These are phyloP conservation scores for Populus hybrid DNA, from an alignment of 441 rosid genomes.

Conservation along the genomic window DNA sequence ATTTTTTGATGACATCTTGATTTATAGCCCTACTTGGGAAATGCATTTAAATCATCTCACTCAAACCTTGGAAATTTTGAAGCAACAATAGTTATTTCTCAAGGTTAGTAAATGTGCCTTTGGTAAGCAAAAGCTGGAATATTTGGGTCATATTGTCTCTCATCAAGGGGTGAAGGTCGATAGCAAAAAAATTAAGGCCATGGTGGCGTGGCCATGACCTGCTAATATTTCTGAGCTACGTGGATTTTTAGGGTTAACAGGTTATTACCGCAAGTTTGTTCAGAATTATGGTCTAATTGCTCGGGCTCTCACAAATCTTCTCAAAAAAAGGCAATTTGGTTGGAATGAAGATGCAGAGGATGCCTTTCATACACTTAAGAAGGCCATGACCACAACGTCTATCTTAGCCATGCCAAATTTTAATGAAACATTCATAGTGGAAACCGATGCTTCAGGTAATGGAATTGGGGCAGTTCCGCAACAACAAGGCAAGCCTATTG, in stretches of 20 bases:
- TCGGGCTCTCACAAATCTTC: neutral
- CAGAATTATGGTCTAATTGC: neutral
- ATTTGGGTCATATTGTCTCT: constrained; percentile 6
- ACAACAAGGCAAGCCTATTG: no score
- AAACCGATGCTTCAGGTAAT: no score
- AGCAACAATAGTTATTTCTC: no score
- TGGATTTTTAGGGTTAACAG: constrained; percentile 5
- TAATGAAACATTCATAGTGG: no score
- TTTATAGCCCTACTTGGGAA: constrained; percentile 1
- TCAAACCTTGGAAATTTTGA: no score
- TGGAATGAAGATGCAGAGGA: neutral
- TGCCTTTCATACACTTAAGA: no score
- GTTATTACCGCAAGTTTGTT: neutral
- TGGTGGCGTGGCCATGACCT: neutral
- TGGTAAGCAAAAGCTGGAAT: neutral
- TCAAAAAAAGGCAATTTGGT: neutral
- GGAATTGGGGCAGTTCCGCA: no score
- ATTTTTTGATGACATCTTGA: neutral
- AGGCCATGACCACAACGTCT: no score
- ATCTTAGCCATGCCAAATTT: no score
- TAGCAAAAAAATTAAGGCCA: neutral
- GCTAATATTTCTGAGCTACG: neutral
- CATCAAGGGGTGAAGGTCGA: neutral
- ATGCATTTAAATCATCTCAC: no score
- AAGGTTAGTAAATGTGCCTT: neutral